Conservation (phyloP, 108 stramenopile species). For the Conticribra guillardii region DNA sequence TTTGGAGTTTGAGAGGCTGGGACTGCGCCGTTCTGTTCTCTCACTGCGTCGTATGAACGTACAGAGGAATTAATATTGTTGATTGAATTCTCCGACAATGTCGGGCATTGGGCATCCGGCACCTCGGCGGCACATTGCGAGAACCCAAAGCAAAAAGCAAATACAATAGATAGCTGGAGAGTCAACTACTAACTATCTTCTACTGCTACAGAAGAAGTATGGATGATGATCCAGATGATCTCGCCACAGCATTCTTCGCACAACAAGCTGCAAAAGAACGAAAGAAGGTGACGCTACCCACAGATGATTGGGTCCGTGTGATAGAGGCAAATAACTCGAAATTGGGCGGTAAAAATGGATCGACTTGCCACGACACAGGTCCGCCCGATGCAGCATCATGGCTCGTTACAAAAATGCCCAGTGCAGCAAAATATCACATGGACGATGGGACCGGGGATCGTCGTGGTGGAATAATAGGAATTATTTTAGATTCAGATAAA, state of each 20-base stretch:
- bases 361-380: constrained; percentile 1
- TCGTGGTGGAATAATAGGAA: constrained; percentile 17
- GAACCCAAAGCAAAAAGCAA: too few relatives aligned
- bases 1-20: too few relatives aligned
- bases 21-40: too few relatives aligned
- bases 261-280: constrained; percentile 34
- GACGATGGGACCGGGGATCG: not conserved
- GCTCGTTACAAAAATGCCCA: constrained; percentile 26
- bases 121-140: too few relatives aligned
- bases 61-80: too few relatives aligned
- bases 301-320: constrained; percentile 34
- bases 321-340: constrained; percentile 5
- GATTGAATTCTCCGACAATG: too few relatives aligned
- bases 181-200: too few relatives aligned
- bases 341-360: not conserved
- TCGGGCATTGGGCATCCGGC: too few relatives aligned
- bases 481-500: constrained; percentile 1
- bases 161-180: too few relatives aligned
- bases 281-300: constrained; percentile 29
- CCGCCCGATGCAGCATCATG: constrained; percentile 1
- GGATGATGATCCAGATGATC: constrained; percentile 37
- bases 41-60: too few relatives aligned
- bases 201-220: too few relatives aligned
- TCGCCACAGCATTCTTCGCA: constrained; percentile 44
- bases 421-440: not conserved